Evolutionary conservation across 441 rosid species (phyloP).

Genomic region (Rhodomyrtus psidioides): DNA sequence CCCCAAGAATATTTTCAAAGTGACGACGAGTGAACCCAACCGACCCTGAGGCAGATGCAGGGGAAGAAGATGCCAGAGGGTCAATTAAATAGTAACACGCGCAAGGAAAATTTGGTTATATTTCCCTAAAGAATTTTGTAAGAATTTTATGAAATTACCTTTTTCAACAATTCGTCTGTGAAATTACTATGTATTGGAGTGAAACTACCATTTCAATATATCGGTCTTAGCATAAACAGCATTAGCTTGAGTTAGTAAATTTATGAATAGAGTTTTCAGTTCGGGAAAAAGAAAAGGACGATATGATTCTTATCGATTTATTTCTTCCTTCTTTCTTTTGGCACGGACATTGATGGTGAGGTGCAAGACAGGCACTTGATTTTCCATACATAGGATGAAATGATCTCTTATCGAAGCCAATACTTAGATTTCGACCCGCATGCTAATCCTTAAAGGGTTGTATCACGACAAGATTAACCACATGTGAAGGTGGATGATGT

Average conservation of each 20-base stretch:
- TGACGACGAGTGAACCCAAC: not conserved
- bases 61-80: not conserved
- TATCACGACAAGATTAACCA: not conserved
- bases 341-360: not conserved
- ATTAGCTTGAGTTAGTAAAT: not conserved
- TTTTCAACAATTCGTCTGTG: too few species aligned
- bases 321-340: not conserved
- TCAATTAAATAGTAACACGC: not conserved
- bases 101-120: not conserved
- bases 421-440: not conserved
- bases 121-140: not conserved
- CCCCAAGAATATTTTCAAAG: not conserved
- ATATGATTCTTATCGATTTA: not conserved
- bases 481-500: not conserved
- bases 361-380: not conserved
- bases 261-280: accelerated
- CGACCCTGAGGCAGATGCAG: not conserved
- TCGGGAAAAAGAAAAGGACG: not conserved
- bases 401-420: accelerated
- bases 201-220: not conserved
- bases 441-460: not conserved
- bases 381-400: not conserved
- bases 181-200: too few species aligned
- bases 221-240: not conserved
- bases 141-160: too few species aligned